phyloP scores from a whole-genome alignment of 2,329 filamentous ascomycete genomes.

The Aureobasidium sp. region DNA sequence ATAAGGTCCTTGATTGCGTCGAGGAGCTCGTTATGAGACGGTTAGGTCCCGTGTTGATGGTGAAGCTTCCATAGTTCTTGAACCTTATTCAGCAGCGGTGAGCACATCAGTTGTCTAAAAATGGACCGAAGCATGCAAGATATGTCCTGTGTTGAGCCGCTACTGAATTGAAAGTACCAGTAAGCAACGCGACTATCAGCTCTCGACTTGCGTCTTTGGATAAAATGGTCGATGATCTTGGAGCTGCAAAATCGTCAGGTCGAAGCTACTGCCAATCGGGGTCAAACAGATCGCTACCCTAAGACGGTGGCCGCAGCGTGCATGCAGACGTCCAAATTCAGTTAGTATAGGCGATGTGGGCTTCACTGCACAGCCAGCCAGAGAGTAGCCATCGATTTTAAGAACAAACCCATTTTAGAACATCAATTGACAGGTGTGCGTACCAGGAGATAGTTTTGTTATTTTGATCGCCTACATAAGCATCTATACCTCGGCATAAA shows the following conservation, averaged over 20 bases:
- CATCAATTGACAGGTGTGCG: background rate
- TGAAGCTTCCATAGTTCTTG: background rate
- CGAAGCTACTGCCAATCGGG: background rate
- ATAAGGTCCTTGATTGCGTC: background rate
- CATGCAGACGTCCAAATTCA: background rate
- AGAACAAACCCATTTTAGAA: background rate
- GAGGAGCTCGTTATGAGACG: background rate
- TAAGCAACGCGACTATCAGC: background rate
- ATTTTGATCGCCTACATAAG: background rate
- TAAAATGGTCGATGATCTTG: background rate
- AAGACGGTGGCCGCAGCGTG: background rate
- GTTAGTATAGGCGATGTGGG: background rate
- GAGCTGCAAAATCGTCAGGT: background rate
- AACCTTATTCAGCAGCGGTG: background rate
- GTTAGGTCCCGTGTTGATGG: background rate
- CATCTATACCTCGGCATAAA: conserved; percentile 20
- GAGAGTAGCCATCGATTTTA: background rate
- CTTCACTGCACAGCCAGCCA: background rate
- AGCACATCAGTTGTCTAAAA: background rate
- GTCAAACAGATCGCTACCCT: background rate
- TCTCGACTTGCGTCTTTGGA: background rate
- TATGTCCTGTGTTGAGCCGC: background rate
- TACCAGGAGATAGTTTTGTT: background rate
- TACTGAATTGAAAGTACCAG: background rate
- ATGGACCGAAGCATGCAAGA: background rate